Conservation (phyloP, 2,329 filamentous ascomycete species). For the Periconia macrospinosa region DNA sequence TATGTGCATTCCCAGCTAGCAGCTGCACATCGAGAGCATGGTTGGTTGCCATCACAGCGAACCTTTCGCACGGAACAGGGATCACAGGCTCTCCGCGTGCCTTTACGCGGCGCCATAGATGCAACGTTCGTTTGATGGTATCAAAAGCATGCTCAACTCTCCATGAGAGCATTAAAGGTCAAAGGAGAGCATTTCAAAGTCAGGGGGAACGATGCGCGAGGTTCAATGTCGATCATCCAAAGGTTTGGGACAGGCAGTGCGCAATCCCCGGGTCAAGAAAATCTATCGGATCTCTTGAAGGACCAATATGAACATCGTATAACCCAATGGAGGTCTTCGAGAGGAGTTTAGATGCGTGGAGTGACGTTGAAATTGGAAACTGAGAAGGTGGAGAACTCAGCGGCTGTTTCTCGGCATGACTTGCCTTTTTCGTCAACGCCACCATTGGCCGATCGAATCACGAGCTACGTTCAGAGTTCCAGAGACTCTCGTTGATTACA, state of each 20-base stretch:
- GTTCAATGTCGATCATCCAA: too few species aligned
- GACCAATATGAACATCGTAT: slow-evolving; percentile 5
- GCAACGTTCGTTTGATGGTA: slow-evolving; percentile 9
- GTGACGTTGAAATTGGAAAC: slow-evolving; percentile 29
- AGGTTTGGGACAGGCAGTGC: too few species aligned
- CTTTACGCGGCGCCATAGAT: slow-evolving; percentile 36
- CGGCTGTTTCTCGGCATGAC: slow-evolving; percentile 27
- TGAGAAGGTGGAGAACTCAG: slow-evolving; percentile 20
- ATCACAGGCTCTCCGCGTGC: slow-evolving; percentile 40
- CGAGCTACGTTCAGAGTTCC: too few species aligned
- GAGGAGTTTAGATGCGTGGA: slow-evolving; percentile 8
- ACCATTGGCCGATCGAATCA: too few species aligned
- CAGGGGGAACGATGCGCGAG: slow-evolving; percentile 3
- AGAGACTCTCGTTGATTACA: too few species aligned
- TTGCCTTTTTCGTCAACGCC: slow-evolving; percentile 10
- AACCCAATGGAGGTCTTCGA: neutral
- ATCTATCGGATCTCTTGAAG: slow-evolving; percentile 8
- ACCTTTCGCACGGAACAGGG: slow-evolving; percentile 40
- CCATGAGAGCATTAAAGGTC: slow-evolving; percentile 19
- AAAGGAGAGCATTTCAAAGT: slow-evolving; percentile 20
- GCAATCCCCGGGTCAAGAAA: slow-evolving; percentile 6
- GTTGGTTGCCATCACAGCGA: slow-evolving; percentile 37
- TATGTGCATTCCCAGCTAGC: slow-evolving; percentile 42
- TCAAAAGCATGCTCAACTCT: slow-evolving; percentile 16
- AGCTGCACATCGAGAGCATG: slow-evolving; percentile 35